Evolutionary conservation across 495 filamentous ascomycete species (phyloP), one percentile per base, ranked within the genome.

Genomic region (Hyaloscypha bicolor): DNA sequence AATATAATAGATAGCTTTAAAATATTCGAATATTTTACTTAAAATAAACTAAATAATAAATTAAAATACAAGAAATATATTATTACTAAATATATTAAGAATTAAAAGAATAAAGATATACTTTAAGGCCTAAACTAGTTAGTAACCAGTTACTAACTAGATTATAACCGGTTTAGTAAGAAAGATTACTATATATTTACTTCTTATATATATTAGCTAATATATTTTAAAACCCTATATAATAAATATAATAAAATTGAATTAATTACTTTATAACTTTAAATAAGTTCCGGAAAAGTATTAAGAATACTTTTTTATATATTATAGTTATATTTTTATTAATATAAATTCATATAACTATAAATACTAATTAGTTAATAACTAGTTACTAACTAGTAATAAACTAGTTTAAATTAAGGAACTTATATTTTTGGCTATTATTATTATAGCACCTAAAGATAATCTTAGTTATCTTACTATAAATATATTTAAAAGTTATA

Each of bases 151-250:
- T 11, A n/a, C 1, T 2, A 2, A 48, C 42, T 48, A 48, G 42
- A 1, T 11, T 2, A n/a, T 48, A 2, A 48, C 42, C 2, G 2
- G 42, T 48, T 1, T 48, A 1, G n/a, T 11, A 1, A 48, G 1
- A 48, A 48, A 48, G 42, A 1, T 48, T 48, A 48, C 42, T 48
- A 48, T 48, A 48, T n/a, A n/a, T 2, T 48, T 48, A n/a, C 2
- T 48, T 48, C n/a, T 2, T 48, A 48, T 48, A 48, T 48, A 48
- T 48, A 48, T 48, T 48, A 48, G 42, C 42, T 48, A 48, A 48
- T 48, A 48, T n/a, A n/a, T 2, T 2, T 48, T 48, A 48, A 48
- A 48, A 48, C 12, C 42, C 42, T n/a, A 11, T 48, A 48, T 48
- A 48, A 48, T 48, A 48, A 48, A 48, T 48, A 48, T 48, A 48